These are phyloP conservation scores for Globisporangium nodosum DNA, from an alignment of 352 stramenopile genomes.

Conservation along the genomic window DNA sequence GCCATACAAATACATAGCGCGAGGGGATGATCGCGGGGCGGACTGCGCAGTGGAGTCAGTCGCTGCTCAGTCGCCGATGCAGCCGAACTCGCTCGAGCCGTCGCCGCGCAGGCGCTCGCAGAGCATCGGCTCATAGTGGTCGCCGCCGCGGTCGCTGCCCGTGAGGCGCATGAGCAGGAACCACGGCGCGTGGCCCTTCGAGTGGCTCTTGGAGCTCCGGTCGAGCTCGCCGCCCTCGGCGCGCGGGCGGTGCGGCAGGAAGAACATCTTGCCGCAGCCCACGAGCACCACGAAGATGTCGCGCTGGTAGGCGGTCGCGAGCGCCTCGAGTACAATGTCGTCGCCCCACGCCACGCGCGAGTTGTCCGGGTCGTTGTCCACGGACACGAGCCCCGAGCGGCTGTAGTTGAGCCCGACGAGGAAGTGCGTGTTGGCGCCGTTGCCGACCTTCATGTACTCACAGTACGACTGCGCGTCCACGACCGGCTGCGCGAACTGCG, in stretches of 20 bases:
- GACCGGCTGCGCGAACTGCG: slow-evolving; percentile 59
- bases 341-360: slow-evolving; percentile 82
- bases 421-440: slow-evolving; percentile 70
- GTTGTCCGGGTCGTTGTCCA: slow-evolving; percentile 77
- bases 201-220: slow-evolving; percentile 42
- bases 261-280: slow-evolving; percentile 86
- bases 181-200: slow-evolving; percentile 79
- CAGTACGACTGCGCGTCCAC: slow-evolving; percentile 77
- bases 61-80: slow-evolving; percentile 60
- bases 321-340: slow-evolving; percentile 78
- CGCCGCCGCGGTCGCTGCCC: slow-evolving; percentile 73
- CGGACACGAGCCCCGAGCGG: slow-evolving; percentile 62
- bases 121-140: slow-evolving; percentile 88
- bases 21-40: slow-evolving; percentile 1
- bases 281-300: slow-evolving; percentile 88
- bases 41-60: background rate
- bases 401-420: slow-evolving; percentile 82
- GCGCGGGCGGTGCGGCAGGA: slow-evolving; percentile 74
- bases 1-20: slow-evolving; percentile 3
- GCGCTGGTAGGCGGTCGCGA: slow-evolving; percentile 82
- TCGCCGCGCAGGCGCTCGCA: slow-evolving; percentile 78
- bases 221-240: slow-evolving; percentile 29
- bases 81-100: slow-evolving; percentile 77
- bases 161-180: slow-evolving; percentile 87
- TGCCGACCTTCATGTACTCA: slow-evolving; percentile 81